Evolutionary conservation across 2,329 filamentous ascomycete species (phyloP).

Genomic region (Cladosporium sp.): DNA sequence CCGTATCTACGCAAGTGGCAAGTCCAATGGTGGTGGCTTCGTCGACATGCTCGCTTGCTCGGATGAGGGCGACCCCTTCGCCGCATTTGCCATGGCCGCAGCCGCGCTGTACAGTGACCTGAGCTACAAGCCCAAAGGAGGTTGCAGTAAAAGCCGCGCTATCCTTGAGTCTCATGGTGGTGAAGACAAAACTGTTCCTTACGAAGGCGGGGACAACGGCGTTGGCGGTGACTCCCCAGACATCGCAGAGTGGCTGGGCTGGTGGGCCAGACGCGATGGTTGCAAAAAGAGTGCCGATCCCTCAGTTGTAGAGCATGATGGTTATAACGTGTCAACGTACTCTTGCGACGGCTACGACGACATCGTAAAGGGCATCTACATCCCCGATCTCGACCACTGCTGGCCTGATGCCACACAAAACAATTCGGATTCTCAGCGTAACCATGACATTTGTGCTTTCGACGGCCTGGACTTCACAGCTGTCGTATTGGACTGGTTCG

Average conservation of each 20-base stretch:
- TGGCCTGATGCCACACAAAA: constrained; percentile 31
- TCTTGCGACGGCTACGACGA: constrained; percentile 27
- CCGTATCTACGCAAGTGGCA: constrained; percentile 44
- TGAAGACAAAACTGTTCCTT: constrained; percentile 37
- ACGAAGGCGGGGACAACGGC: constrained; percentile 31
- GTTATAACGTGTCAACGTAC: constrained; percentile 28
- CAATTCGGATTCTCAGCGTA: constrained; percentile 21
- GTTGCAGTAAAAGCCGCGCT: constrained; percentile 29
- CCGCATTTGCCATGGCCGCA: constrained; percentile 45
- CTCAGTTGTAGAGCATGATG: constrained; percentile 10
- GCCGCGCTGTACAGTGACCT: constrained; percentile 41
- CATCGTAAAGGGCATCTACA: constrained; percentile 34
- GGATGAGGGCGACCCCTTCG: constrained; percentile 37
- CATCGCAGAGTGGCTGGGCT: constrained; percentile 30
- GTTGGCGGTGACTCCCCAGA: constrained; percentile 23
- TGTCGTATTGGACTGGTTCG: constrained; percentile 24
- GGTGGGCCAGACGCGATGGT: constrained; percentile 34
- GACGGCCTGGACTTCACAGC: constrained; percentile 20
- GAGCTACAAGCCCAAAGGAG: constrained; percentile 11
- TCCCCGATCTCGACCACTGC: constrained; percentile 34
- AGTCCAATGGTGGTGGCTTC: constrained; percentile 50
- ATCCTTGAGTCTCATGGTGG: constrained; percentile 42
- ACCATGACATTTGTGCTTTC: constrained; percentile 13
- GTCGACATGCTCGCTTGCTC: constrained; percentile 43
- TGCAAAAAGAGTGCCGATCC: constrained; percentile 19